Evolutionary conservation across 2,329 filamentous ascomycete genomes (phyloP).

Genomic region (Dothideomycetes sp.): DNA sequence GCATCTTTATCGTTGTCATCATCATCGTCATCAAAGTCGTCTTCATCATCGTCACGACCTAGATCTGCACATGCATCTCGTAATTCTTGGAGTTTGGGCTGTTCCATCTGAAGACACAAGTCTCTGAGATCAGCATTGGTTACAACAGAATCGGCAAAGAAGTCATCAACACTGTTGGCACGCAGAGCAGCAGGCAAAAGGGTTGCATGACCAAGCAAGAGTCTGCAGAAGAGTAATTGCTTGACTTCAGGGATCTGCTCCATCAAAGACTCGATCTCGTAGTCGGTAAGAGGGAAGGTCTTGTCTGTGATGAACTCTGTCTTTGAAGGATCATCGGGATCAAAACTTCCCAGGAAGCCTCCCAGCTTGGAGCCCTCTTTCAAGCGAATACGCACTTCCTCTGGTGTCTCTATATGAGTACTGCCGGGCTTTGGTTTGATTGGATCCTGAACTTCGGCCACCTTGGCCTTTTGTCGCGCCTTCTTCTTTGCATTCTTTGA

Average conservation of each 20-base stretch:
- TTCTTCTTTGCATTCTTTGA: slow-evolving; percentile 9
- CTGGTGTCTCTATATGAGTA: slow-evolving; percentile 10
- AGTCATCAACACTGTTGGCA: slow-evolving; percentile 37
- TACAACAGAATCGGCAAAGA: slow-evolving; percentile 35
- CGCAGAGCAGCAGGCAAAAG: slow-evolving; percentile 38
- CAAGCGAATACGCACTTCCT: slow-evolving; percentile 8
- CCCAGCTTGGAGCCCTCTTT: slow-evolving; percentile 3
- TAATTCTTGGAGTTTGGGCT: slow-evolving; percentile 40
- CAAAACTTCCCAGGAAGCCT: slow-evolving; percentile 1
- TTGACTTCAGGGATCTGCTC: slow-evolving; percentile 43
- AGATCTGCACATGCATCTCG: slow-evolving; percentile 45
- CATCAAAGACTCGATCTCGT: slow-evolving; percentile 17
- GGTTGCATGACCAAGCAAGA: slow-evolving; percentile 38
- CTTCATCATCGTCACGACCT: slow-evolving; percentile 30
- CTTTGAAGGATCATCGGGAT: slow-evolving; percentile 5
- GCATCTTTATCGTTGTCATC: slow-evolving; percentile 26
- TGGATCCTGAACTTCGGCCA: not conserved
- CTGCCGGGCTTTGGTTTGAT: not conserved
- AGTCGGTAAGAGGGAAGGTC: slow-evolving; percentile 9
- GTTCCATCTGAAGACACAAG: slow-evolving; percentile 40
- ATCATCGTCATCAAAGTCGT: slow-evolving; percentile 27
- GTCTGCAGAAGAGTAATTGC: slow-evolving; percentile 39
- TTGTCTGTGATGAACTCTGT: slow-evolving; percentile 6
- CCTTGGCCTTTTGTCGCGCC: slow-evolving; percentile 10
- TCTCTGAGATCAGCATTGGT: slow-evolving; percentile 37